Conservation (phyloP, 805 yeast genomes). For the Saccharomyces jurei region DNA sequence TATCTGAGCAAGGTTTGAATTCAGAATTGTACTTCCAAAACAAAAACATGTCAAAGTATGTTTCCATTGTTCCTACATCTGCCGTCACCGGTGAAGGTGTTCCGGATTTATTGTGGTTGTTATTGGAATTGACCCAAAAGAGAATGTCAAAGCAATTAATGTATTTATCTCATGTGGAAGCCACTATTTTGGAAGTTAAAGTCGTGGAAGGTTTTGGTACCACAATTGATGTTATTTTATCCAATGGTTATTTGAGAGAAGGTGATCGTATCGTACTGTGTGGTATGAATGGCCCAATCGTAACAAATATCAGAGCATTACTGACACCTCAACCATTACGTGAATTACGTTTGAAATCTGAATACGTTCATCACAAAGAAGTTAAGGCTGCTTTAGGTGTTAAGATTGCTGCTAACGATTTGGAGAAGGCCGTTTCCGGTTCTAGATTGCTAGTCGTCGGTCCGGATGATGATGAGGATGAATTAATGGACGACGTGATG, state of each 20-base stretch:
- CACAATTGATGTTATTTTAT: constrained; percentile 92
- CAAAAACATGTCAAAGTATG: constrained; percentile 86
- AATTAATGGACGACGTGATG: constrained; percentile 96
- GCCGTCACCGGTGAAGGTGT: constrained; percentile 99
- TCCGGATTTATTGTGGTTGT: constrained; percentile 93
- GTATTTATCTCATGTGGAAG: constrained; percentile 85
- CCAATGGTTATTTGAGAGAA: constrained; percentile 92
- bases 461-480: constrained; percentile 96
- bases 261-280: constrained; percentile 94
- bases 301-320: constrained; percentile 89
- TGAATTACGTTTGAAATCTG: constrained; percentile 94
- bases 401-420: constrained; percentile 93
- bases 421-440: constrained; percentile 98
- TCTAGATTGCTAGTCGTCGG: constrained; percentile 92
- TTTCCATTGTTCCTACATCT: constrained; percentile 95
- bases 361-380: constrained; percentile 91
- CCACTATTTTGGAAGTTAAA: constrained; percentile 94
- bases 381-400: constrained; percentile 99
- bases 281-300: constrained; percentile 98
- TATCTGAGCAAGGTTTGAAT: constrained; percentile 97
- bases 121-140: constrained; percentile 92
- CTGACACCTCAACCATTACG: constrained; percentile 96
- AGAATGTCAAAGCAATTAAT: constrained; percentile 98
- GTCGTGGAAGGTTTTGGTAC: constrained; percentile 98
- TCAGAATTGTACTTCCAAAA: constrained; percentile 94